These are phyloP conservation scores for Rutstroemia sp. DNA, from an alignment of 2,329 filamentous ascomycete species.

Conservation along the genomic window DNA sequence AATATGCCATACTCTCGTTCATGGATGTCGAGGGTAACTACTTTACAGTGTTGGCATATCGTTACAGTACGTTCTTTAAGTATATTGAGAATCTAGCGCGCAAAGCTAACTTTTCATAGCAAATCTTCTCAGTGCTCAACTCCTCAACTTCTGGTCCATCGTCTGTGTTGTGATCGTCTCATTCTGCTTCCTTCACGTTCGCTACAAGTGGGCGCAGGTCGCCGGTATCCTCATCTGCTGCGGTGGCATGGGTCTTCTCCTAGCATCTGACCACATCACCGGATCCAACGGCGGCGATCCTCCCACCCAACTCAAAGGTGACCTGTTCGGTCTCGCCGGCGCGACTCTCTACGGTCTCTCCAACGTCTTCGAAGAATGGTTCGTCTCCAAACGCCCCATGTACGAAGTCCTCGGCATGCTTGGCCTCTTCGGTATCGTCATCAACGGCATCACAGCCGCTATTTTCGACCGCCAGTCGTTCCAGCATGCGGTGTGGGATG, in stretches of 20 bases:
- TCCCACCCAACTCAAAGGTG: constrained; percentile 75
- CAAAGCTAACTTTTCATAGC: constrained; percentile 38
- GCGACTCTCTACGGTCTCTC: constrained; percentile 85
- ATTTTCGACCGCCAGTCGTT: constrained; percentile 85
- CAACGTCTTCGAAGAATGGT: constrained; percentile 92
- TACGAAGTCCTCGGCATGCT: constrained; percentile 93
- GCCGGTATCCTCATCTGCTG: constrained; percentile 83
- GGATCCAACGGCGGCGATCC: constrained; percentile 61
- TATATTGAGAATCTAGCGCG: no score
- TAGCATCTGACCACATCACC: constrained; percentile 81
- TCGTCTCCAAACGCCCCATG: constrained; percentile 76
- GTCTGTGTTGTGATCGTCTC: constrained; percentile 84
- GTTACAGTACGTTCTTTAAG: constrained; percentile 37
- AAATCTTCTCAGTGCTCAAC: constrained; percentile 83
- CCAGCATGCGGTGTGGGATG: constrained; percentile 54
- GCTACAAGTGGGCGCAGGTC: constrained; percentile 84
- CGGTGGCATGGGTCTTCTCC: constrained; percentile 78
- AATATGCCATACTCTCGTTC: constrained; percentile 87
- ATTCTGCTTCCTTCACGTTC: constrained; percentile 73
- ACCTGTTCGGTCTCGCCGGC: constrained; percentile 83
- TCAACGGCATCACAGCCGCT: constrained; percentile 83
- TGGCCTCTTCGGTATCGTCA: constrained; percentile 77
- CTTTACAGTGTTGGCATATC: constrained; percentile 91
- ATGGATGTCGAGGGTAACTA: constrained; percentile 96
- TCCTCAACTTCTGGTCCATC: constrained; percentile 99